A percentile compares a stretch with the other conserved stretches of the same genome.
phyloP scores from a whole-genome alignment of 352 stramenopile genomes.

The Blastocystis sp. region DNA sequence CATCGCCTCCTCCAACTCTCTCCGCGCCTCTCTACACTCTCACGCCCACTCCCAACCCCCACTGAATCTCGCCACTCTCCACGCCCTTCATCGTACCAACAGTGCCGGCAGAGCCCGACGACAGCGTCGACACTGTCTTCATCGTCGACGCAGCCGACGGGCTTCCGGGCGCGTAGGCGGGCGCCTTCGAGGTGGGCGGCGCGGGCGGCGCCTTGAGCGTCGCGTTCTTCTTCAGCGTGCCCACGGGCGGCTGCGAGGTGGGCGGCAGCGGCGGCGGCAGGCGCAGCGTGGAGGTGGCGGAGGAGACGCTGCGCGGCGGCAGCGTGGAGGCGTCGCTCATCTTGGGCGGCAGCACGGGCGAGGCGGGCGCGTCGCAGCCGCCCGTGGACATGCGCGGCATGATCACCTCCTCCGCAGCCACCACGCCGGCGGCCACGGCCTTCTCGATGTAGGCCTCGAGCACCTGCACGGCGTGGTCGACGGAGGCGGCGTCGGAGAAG shows the following conservation, averaged over 20 bases:
- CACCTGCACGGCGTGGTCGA: background rate
- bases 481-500: background rate
- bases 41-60: background rate
- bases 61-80: background rate
- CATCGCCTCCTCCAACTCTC: conserved; percentile 1
- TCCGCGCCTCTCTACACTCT: background rate
- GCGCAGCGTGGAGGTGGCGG: background rate
- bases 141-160: background rate
- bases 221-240: background rate
- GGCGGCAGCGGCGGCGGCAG: background rate
- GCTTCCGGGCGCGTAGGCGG: background rate
- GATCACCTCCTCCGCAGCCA: background rate
- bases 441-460: conserved; percentile 5
- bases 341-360: background rate
- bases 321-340: background rate
- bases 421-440: background rate
- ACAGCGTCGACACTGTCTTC: background rate
- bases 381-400: background rate
- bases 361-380: background rate
- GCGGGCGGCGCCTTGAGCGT: background rate
- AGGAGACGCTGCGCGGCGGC: background rate
- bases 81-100: background rate
- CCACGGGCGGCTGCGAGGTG: background rate
- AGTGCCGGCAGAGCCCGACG: background rate
- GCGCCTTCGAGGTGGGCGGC: background rate